These are phyloP conservation scores for Mariannaea sp. DNA, from an alignment of 2,329 filamentous ascomycete genomes.

Conservation along the genomic window DNA sequence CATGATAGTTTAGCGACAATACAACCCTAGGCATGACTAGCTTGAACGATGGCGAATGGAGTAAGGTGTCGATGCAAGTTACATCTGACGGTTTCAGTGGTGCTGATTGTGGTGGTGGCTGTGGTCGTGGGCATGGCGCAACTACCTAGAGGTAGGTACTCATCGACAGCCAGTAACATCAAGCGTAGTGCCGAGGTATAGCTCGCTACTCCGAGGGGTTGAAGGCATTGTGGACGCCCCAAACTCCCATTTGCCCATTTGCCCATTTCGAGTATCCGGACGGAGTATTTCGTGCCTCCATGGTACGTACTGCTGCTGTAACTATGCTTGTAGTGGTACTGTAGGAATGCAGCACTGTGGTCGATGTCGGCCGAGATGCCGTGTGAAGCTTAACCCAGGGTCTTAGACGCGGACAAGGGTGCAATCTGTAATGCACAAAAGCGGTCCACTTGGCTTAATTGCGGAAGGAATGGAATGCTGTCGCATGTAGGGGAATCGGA, in stretches of 20 bases:
- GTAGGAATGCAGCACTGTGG: too few relatives aligned
- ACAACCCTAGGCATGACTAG: slow-evolving; percentile 26
- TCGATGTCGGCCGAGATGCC: slow-evolving; percentile 31
- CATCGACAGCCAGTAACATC: too few relatives aligned
- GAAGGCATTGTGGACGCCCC: slow-evolving; percentile 32
- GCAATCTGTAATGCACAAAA: not conserved
- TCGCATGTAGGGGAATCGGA: not conserved
- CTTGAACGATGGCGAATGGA: not conserved
- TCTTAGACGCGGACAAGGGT: slow-evolving; percentile 4
- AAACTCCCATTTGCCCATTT: slow-evolving; percentile 33
- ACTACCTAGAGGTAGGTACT: too few relatives aligned
- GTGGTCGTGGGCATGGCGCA: slow-evolving; percentile 8
- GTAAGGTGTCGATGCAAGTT: too few relatives aligned
- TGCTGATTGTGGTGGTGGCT: not conserved
- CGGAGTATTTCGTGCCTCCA: too few relatives aligned
- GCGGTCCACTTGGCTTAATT: not conserved
- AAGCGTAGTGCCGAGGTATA: slow-evolving; percentile 25
- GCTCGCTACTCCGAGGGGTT: slow-evolving; percentile 28
- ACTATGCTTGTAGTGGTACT: too few relatives aligned
- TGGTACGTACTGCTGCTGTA: too few relatives aligned
- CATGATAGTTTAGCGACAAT: not conserved
- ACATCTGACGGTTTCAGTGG: slow-evolving; percentile 30
- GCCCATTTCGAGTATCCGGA: too few relatives aligned
- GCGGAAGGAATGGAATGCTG: not conserved
- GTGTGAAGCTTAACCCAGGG: slow-evolving; percentile 7